Conservation (phyloP, 2,329 filamentous ascomycete genomes). For the Cercospora sesami region DNA sequence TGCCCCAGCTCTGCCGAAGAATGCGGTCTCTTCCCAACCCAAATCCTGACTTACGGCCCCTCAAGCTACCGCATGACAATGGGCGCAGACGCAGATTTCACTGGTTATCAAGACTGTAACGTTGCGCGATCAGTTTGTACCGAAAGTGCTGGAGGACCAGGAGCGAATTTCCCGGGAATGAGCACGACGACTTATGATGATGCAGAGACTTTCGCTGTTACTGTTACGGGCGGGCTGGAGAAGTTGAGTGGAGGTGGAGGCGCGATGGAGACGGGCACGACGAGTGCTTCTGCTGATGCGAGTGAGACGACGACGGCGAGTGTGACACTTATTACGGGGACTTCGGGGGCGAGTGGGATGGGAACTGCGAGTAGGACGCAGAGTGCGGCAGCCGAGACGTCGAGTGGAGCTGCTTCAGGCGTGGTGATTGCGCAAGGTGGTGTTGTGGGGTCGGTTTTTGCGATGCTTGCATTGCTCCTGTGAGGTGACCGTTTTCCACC, state of each 20-base stretch:
- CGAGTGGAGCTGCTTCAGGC: conserved; percentile 10
- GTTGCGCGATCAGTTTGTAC: conserved; percentile 18
- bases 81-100: conserved; percentile 20
- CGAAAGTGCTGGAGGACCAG: conserved; percentile 20
- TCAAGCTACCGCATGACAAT: conserved; percentile 29
- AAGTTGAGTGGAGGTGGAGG: conserved; percentile 12
- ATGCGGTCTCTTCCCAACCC: conserved; percentile 29
- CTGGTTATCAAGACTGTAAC: conserved; percentile 25
- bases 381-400: conserved; percentile 15
- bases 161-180: conserved; percentile 27
- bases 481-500: background rate
- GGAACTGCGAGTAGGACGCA: conserved; percentile 9
- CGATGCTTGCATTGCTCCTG: background rate
- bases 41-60: conserved; percentile 26
- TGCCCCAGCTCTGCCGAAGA: conserved; percentile 25
- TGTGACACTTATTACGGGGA: conserved; percentile 6
- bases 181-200: conserved; percentile 25
- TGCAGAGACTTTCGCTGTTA: conserved; percentile 21
- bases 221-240: conserved; percentile 22
- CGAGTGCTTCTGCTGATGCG: background rate
- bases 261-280: background rate
- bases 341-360: conserved; percentile 8
- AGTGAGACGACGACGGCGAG: conserved; percentile 5
- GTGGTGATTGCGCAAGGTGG: background rate
- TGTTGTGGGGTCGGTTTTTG: background rate